These are phyloP conservation scores for Wakefieldia striispora DNA, from an alignment of 768 basidiomycete species.

Conservation along the genomic window DNA sequence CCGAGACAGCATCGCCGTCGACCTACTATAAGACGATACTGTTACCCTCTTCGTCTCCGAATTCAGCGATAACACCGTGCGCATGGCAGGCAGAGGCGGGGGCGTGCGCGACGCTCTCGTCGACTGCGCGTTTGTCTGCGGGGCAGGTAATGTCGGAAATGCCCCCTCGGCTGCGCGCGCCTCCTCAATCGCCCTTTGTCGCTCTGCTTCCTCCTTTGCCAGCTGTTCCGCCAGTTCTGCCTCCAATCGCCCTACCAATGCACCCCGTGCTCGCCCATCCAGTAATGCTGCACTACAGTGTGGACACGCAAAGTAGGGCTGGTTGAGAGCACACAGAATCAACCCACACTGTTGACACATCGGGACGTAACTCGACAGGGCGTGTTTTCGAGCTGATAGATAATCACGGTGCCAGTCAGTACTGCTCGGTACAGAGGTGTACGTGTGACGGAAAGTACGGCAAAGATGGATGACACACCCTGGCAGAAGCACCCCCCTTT, in stretches of 20 bases:
- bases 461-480: conserved; percentile 36
- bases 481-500: conserved; percentile 71
- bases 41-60: conserved; percentile 49
- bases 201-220: conserved; percentile 47
- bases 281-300: conserved; percentile 46
- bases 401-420: too few relatives aligned
- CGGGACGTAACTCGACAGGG: conserved; percentile 53
- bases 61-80: conserved; percentile 61
- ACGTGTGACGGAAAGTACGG: too few relatives aligned
- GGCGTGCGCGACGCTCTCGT: conserved; percentile 14
- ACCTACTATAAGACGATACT: conserved; percentile 49
- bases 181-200: conserved; percentile 45
- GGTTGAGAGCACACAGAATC: conserved; percentile 58
- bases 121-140: conserved; percentile 5
- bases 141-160: conserved; percentile 51
- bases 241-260: conserved; percentile 45
- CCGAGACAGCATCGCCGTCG: conserved; percentile 32
- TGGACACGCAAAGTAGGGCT: conserved; percentile 54
- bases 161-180: conserved; percentile 53
- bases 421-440: too few relatives aligned
- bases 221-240: conserved; percentile 42
- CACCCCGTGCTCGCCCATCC: conserved; percentile 27
- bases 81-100: conserved; percentile 38
- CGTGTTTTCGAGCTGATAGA: conserved; percentile 51
- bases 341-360: conserved; percentile 60